phyloP scores from a whole-genome alignment of 306 rosid species.

The Pyrus bretschneideri region DNA sequence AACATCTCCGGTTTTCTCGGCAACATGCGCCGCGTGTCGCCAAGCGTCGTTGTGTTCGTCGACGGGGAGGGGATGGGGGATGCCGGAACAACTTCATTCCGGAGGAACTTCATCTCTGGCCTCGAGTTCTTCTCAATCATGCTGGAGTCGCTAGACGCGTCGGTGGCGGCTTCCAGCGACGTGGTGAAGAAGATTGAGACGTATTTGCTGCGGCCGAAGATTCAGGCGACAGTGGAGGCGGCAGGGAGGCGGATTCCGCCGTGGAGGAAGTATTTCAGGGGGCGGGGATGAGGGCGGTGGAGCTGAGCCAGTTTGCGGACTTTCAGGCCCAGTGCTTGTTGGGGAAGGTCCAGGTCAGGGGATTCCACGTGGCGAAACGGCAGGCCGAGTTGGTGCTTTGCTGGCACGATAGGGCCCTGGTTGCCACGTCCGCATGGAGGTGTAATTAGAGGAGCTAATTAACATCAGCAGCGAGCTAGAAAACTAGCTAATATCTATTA shows the following conservation, averaged over 20 bases:
- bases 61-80: constrained; percentile 65
- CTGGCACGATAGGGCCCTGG: constrained; percentile 69
- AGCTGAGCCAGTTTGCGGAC: constrained; percentile 76
- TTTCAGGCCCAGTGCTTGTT: constrained; percentile 77
- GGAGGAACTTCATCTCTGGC: constrained; percentile 46
- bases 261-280: constrained; percentile 63
- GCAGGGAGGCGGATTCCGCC: constrained; percentile 32
- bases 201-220: constrained; percentile 49
- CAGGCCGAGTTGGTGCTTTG: constrained; percentile 77
- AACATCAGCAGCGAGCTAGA: not conserved
- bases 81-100: constrained; percentile 47
- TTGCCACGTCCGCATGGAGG: constrained; percentile 78
- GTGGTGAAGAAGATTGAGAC: constrained; percentile 61
- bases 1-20: constrained; percentile 29
- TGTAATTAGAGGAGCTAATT: constrained; percentile 23
- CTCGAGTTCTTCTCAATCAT: constrained; percentile 62
- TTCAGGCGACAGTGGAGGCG: constrained; percentile 54
- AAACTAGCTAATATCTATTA: constrained; percentile 1
- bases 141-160: constrained; percentile 72
- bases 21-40: constrained; percentile 49
- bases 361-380: constrained; percentile 73
- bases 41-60: constrained; percentile 58
- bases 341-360: constrained; percentile 62
- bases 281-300: constrained; percentile 74
- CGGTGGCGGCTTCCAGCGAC: constrained; percentile 34